A percentile compares a stretch with the other conserved stretches of the same genome.
Evolutionary conservation across 352 stramenopile genomes (phyloP).

Genomic region (Pythium graminicola): DNA sequence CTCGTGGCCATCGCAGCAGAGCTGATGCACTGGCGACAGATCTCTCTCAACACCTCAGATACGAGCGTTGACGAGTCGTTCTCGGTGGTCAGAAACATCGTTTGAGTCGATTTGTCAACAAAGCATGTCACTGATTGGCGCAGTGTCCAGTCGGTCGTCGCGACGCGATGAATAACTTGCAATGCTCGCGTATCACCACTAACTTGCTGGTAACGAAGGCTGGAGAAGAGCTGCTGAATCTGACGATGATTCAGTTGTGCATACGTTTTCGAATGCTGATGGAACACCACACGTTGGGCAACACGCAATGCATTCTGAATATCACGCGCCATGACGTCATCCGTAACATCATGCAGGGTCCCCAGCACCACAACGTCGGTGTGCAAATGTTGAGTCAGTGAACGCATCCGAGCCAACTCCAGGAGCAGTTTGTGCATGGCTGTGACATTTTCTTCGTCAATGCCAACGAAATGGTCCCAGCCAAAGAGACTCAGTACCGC

Average conservation of each 20-base stretch:
- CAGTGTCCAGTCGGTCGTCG: conserved; percentile 21
- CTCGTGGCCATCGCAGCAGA: conserved; percentile 33
- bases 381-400: conserved; percentile 38
- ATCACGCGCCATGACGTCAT: conserved; percentile 5
- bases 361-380: conserved; percentile 49
- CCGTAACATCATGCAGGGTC: conserved; percentile 21
- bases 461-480: conserved; percentile 38
- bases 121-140: conserved; percentile 33
- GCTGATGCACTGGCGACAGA: conserved; percentile 52
- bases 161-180: conserved; percentile 45
- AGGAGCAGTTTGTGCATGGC: conserved; percentile 29
- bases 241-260: conserved; percentile 30
- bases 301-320: conserved; percentile 27
- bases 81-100: conserved; percentile 26
- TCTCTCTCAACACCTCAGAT: conserved; percentile 50
- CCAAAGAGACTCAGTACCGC: conserved; percentile 48
- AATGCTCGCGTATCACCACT: conserved; percentile 27
- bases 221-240: conserved; percentile 24
- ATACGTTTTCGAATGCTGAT: conserved; percentile 37
- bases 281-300: conserved; percentile 49
- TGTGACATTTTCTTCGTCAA: conserved; percentile 18
- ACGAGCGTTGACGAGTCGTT: conserved; percentile 13
- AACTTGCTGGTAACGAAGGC: conserved; percentile 37
- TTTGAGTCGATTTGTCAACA: conserved; percentile 29
- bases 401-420: conserved; percentile 43